These are phyloP conservation scores for Nannochloropsis salina DNA, from an alignment of 108 stramenopile genomes.

Conservation along the genomic window DNA sequence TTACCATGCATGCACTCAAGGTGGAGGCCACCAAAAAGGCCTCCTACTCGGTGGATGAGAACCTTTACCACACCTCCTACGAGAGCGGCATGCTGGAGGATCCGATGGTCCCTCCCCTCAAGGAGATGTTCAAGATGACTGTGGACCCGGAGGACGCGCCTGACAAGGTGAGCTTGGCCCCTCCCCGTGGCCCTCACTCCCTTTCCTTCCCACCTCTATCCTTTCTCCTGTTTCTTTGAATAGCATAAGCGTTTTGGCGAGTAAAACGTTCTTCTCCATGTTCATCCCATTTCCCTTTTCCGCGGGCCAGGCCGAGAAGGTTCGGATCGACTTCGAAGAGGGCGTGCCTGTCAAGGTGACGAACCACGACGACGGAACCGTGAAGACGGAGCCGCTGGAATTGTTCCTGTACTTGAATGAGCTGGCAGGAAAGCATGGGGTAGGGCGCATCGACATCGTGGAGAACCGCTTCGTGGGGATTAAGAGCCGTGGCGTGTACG, in stretches of 20 bases:
- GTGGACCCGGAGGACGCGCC: slow-evolving; percentile 79
- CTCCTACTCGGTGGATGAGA: slow-evolving; percentile 96
- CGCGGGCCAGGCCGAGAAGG: slow-evolving; percentile 33
- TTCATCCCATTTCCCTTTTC: neutral
- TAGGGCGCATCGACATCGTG: slow-evolving; percentile 96
- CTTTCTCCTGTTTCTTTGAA: neutral
- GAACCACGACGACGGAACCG: slow-evolving; percentile 74
- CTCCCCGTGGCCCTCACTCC: neutral
- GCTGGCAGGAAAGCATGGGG: slow-evolving; percentile 89
- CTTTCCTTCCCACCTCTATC: neutral
- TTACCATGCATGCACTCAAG: neutral
- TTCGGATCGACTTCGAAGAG: slow-evolving; percentile 77
- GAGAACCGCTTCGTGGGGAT: slow-evolving; percentile 99
- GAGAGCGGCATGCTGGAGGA: slow-evolving; percentile 87
- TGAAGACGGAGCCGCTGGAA: slow-evolving; percentile 81
- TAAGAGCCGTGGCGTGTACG: slow-evolving; percentile 97
- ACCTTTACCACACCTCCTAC: slow-evolving; percentile 95
- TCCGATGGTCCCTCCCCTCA: slow-evolving; percentile 63
- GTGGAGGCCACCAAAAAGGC: slow-evolving; percentile 82
- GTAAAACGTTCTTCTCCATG: neutral
- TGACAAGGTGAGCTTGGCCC: slow-evolving; percentile 47
- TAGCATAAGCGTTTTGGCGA: no score
- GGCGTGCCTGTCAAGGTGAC: slow-evolving; percentile 94
- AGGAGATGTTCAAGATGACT: slow-evolving; percentile 62
- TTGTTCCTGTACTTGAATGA: slow-evolving; percentile 93